Conservation (phyloP, 1,284 basidiomycete species). For the Cystobasidium slooffiae region DNA sequence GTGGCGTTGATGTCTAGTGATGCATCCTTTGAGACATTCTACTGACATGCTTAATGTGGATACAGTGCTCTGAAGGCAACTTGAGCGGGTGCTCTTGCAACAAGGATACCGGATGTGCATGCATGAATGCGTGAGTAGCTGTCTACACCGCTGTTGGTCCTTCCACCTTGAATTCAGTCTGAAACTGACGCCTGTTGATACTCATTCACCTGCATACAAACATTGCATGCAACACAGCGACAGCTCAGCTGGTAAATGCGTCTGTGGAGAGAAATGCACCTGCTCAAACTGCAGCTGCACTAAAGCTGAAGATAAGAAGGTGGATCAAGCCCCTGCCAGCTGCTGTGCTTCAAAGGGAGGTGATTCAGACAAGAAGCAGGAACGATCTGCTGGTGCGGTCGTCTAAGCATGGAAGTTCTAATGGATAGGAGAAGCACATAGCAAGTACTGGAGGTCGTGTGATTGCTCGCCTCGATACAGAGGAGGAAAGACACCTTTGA, state of each 20-base stretch:
- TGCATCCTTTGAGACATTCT: not conserved
- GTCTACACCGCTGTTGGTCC: not conserved
- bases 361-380: constrained; percentile 23
- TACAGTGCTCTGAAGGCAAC: constrained; percentile 33
- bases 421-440: too few relatives aligned
- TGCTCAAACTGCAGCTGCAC: constrained; percentile 34
- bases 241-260: constrained; percentile 21
- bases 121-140: constrained; percentile 25
- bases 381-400: constrained; percentile 23
- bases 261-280: constrained; percentile 31
- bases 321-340: constrained; percentile 36
- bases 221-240: not conserved
- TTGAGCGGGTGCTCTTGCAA: constrained; percentile 26
- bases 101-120: constrained; percentile 30
- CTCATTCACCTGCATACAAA: not conserved
- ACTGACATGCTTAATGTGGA: not conserved
- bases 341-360: constrained; percentile 36
- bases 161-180: too few relatives aligned
- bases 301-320: constrained; percentile 16
- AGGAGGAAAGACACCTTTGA: too few relatives aligned
- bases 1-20: not conserved
- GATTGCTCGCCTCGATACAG: too few relatives aligned
- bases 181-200: not conserved
- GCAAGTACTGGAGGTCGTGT: too few relatives aligned
- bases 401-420: not conserved